Base-by-base conservation (phyloP, 139 green algal genomes). In the Chlamydomonas incerta region DNA sequence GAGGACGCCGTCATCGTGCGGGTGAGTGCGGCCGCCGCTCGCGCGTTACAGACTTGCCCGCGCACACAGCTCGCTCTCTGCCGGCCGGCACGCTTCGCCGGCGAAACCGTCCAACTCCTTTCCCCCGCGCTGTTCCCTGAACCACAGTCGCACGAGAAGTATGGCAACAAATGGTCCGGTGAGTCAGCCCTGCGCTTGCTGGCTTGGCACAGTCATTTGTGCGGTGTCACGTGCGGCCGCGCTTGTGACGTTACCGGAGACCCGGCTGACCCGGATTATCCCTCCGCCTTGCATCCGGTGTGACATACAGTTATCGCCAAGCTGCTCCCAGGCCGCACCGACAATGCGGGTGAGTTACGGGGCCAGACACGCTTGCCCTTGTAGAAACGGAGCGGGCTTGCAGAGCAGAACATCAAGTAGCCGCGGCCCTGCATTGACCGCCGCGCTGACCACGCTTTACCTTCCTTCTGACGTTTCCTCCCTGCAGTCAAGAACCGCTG, bases 1-100 rank as follows among this genome's bases (percentile, higher is more conserved):
- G 94, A 97, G 82, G 94, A 97, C 80, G 91, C 91, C 0, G 87
- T 95, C 29, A 95, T 97, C 73, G 89, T 97, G 76, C 88, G 89
- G 80, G 90, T 91, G 63, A 73, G 79, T 13, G 4, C 15, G 10
- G 15, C 50, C 34, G 24, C 50, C 52, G 29, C 37, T 47, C 50
- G 52, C 55, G 10, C 47, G 28, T 20, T 80, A 24, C 15, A 73
- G 41, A 8, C 41, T 5, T 50, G 41, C 41, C 41, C 8, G 41
- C 8, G 41, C 41, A 50, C 41, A 26, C 37, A 50, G 37, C 41
- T 41, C 9, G 26, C 65, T 13, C 52, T 13, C 52, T 15, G 52
- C 52, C 52, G n/a, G n/a, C n/a, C n/a, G n/a, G n/a, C n/a, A n/a
- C n/a, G n/a, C n/a, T n/a, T n/a, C n/a, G n/a, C n/a, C n/a, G n/a